These are phyloP conservation scores for Fusarium sp. DNA, from an alignment of 2,329 filamentous ascomycete species.

Conservation along the genomic window DNA sequence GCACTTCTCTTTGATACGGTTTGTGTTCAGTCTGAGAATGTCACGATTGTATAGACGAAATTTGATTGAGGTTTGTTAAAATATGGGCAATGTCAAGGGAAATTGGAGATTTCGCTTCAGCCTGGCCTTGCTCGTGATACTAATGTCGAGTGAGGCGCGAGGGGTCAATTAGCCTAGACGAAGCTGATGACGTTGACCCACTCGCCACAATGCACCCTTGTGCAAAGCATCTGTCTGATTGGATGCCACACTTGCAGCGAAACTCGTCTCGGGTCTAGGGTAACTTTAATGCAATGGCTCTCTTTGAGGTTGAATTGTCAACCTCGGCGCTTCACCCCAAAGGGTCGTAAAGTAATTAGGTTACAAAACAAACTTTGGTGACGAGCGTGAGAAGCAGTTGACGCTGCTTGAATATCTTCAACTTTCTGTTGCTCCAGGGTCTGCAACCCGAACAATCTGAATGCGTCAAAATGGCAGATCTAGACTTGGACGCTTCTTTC, in stretches of 20 bases:
- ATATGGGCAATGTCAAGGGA: constrained; percentile 31
- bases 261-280: constrained; percentile 26
- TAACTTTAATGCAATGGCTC: constrained; percentile 10
- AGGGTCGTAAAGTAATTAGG: neutral
- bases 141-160: constrained; percentile 49
- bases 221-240: constrained; percentile 18
- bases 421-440: neutral
- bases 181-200: constrained; percentile 55
- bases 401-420: neutral
- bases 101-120: constrained; percentile 47
- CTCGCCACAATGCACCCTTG: constrained; percentile 43
- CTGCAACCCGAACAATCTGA: neutral
- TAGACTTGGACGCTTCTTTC: constrained; percentile 67
- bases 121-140: constrained; percentile 44
- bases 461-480: constrained; percentile 61
- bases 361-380: neutral
- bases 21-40: constrained; percentile 1
- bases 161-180: constrained; percentile 47
- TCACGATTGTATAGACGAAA: constrained; percentile 9
- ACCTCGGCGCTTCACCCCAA: neutral
- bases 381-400: neutral
- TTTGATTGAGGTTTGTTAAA: constrained; percentile 13
- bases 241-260: neutral
- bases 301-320: neutral
- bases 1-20: constrained; percentile 7